A percentile compares a stretch with the other conserved stretches of the same genome.
phyloP scores from a whole-genome alignment of 108 stramenopile species.

The Skeletonema tropicum region DNA sequence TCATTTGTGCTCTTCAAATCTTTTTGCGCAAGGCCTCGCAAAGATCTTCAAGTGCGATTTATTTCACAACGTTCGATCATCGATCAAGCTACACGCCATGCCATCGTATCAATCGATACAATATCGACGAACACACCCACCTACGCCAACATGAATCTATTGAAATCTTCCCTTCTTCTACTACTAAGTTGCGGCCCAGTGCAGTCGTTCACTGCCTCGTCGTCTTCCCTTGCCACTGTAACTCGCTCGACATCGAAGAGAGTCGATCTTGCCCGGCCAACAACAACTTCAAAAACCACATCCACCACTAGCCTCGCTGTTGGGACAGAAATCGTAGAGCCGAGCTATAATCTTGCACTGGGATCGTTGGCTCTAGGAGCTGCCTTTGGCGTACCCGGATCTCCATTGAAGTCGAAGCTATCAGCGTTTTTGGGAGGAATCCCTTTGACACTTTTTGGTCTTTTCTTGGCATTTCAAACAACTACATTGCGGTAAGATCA shows the following conservation, averaged over 20 bases:
- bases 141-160: neutral
- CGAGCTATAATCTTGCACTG: slow-evolving; percentile 62
- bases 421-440: slow-evolving; percentile 45
- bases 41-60: too few relatives aligned
- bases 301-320: slow-evolving; percentile 17
- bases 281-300: neutral
- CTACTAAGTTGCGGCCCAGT: neutral
- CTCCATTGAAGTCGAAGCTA: slow-evolving; percentile 43
- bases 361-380: slow-evolving; percentile 45
- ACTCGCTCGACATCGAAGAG: neutral
- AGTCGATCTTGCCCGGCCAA: neutral
- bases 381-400: slow-evolving; percentile 44
- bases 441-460: slow-evolving; percentile 49
- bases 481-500: slow-evolving; percentile 32
- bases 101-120: too few relatives aligned
- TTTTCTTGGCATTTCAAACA: slow-evolving; percentile 65
- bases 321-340: slow-evolving; percentile 47
- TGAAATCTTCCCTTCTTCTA: neutral
- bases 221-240: neutral
- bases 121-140: too few relatives aligned
- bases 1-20: too few relatives aligned
- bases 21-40: too few relatives aligned
- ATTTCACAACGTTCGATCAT: too few relatives aligned
- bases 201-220: neutral
- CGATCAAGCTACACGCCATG: too few relatives aligned